A percentile compares a stretch with the other conserved stretches of the same genome.
Conservation (phyloP, 345 rosid species). For the Ceriops tagal region DNA sequence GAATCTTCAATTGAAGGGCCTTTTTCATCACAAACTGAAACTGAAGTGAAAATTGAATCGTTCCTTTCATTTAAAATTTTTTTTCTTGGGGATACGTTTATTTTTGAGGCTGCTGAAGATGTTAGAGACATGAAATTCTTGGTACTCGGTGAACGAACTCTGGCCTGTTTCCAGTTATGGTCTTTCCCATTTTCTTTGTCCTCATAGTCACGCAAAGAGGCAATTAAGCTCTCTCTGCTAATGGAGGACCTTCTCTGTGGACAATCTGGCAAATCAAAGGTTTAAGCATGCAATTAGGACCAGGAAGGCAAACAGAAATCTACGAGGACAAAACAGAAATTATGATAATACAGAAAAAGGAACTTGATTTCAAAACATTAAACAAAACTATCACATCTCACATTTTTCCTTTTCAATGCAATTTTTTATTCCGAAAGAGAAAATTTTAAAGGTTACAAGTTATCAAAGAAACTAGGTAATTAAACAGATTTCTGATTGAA, state of each 20-base stretch:
- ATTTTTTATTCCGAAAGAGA: too few relatives aligned
- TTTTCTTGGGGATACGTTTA: slow-evolving; percentile 68
- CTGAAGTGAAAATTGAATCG: slow-evolving; percentile 45
- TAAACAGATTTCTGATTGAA: too few relatives aligned
- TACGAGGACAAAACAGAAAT: neutral
- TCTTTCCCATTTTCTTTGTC: slow-evolving; percentile 68
- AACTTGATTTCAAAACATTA: neutral
- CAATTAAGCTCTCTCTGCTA: slow-evolving; percentile 37
- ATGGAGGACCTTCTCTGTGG: slow-evolving; percentile 47
- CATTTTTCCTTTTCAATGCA: too few relatives aligned
- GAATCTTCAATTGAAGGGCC: slow-evolving; percentile 34
- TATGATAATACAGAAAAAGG: neutral
- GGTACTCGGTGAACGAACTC: slow-evolving; percentile 37
- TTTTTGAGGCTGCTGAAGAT: slow-evolving; percentile 76
- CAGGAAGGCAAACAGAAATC: neutral
- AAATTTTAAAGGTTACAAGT: too few relatives aligned
- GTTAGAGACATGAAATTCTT: slow-evolving; percentile 92
- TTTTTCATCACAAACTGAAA: slow-evolving; percentile 38
- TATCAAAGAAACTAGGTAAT: too few relatives aligned
- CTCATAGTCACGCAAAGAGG: slow-evolving; percentile 35
- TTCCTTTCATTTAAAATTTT: slow-evolving; percentile 60
- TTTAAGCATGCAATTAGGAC: neutral
- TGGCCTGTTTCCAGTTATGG: slow-evolving; percentile 28
- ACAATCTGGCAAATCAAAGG: slow-evolving; percentile 26
- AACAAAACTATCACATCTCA: neutral